Evolutionary conservation across 2,329 filamentous ascomycete genomes (phyloP).

Genomic region (Penicillium hordei): DNA sequence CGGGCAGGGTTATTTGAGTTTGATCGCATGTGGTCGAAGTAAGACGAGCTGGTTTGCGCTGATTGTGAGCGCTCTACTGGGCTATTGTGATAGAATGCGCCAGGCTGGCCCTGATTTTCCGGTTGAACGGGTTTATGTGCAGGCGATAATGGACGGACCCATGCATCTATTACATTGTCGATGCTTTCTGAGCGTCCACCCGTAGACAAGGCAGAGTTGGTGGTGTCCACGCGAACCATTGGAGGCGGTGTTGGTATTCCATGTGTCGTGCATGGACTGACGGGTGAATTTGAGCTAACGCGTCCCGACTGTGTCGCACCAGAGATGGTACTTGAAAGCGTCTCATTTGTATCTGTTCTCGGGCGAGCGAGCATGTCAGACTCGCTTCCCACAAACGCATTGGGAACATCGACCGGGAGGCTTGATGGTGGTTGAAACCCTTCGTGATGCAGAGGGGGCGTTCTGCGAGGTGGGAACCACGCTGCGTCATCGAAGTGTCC

Average conservation of each 20-base stretch:
- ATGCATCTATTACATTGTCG: conserved; percentile 47
- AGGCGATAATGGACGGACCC: conserved; percentile 39
- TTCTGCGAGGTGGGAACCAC: conserved; percentile 23
- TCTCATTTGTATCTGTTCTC: conserved; percentile 12
- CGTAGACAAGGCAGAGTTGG: conserved; percentile 29
- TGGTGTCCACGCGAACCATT: conserved; percentile 31
- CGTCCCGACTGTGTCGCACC: conserved; percentile 2
- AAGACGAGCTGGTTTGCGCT: conserved; percentile 7
- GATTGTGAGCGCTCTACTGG: conserved; percentile 15
- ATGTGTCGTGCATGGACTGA: conserved; percentile 24
- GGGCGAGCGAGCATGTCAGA: conserved; percentile 10
- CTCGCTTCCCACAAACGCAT: background rate
- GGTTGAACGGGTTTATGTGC: conserved; percentile 19
- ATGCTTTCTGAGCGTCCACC: conserved; percentile 39
- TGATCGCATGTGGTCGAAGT: background rate
- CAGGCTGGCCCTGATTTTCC: conserved; percentile 6
- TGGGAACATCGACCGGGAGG: conserved; percentile 11
- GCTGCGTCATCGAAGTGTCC: conserved; percentile 41
- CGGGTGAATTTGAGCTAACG: conserved; percentile 20
- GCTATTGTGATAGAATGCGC: conserved; percentile 14
- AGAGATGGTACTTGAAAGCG: background rate
- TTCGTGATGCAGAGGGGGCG: conserved; percentile 10
- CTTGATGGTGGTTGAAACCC: conserved; percentile 14
- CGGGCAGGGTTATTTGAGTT: conserved; percentile 10
- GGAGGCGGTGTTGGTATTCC: conserved; percentile 16